Evolutionary conservation across 1,284 basidiomycete species (phyloP), one percentile per base, ranked within the genome.

Genomic region (Mycena sp.): DNA sequence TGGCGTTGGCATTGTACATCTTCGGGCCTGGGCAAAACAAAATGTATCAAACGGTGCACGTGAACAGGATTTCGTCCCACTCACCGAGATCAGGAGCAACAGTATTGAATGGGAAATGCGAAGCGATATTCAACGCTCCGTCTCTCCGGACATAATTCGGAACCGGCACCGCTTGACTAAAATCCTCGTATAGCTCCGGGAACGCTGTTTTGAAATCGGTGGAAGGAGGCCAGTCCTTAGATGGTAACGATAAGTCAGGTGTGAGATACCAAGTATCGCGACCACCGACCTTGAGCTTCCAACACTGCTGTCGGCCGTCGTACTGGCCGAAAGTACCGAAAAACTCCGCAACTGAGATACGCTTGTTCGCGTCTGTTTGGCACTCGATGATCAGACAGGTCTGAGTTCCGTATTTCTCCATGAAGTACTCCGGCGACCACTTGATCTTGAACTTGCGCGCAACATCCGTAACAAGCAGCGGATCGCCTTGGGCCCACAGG

Each of bases 141-240:
- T 98, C 94, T 43, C 93, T 87, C 32, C 95, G 83, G 17, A 96
- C 93, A 72, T 92, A 96, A 73, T 91, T 91, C 0, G 95, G 95
- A 0, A 95, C 89, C 0, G 96, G 96, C 1, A 98, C 88, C 1
- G 89, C 89, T 16, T 85, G 78, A 67, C 85, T 89, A 73, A 98
- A 98, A 72, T 98, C 96, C 21, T 91, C 84, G 72, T 90, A 98
- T n/a, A 98, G 80, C 64, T 91, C 89, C 0, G 96, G 96, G 71
- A 96, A 95, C 5, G 87, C 86, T 2, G 83, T 81, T 70, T 90
- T 90, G 77, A 98, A 97, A 65, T 96, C 94, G 3, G 87, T 85
- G 2, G 90, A 90, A 0, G 92, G 85, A 2, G 96, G 96, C 95
- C 96, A 98, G 76, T 99, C 96, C 89, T 95, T 71, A 14, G 59